Percentiles rank a stretch among this genome's conserved stretches.
Conservation (phyloP, 345 rosid genomes). For the Cardiospermum halicacabum region DNA sequence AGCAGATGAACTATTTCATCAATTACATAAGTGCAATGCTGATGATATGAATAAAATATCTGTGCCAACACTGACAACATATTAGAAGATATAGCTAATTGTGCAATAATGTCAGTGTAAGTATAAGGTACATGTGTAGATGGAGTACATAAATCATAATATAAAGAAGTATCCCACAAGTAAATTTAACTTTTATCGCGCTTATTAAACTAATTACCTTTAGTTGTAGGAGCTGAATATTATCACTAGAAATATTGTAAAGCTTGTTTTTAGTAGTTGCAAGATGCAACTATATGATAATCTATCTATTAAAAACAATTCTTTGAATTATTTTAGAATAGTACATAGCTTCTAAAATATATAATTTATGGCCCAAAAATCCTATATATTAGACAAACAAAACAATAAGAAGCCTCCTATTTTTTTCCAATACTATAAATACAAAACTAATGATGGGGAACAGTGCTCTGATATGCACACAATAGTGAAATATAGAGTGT, state of each 20-base stretch:
- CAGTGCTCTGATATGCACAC: constrained; percentile 34
- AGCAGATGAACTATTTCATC: constrained; percentile 86
- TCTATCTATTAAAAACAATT: constrained; percentile 77
- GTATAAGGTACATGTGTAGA: neutral
- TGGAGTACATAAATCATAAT: constrained; percentile 10
- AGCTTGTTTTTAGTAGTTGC: constrained; percentile 82
- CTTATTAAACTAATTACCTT: constrained; percentile 83
- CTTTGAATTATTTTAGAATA: constrained; percentile 83
- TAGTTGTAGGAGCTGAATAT: constrained; percentile 91
- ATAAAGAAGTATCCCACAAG: too few relatives aligned
- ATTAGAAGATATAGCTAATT: constrained; percentile 1
- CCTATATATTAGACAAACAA: constrained; percentile 45
- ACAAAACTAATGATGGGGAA: constrained; percentile 13
- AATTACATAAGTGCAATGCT: constrained; percentile 76
- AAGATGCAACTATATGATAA: constrained; percentile 95
- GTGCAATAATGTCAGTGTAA: neutral
- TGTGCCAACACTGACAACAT: constrained; percentile 30
- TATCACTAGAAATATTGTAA: constrained; percentile 85
- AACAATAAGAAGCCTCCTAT: constrained; percentile 21
- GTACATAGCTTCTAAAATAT: constrained; percentile 91
- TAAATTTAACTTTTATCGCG: constrained; percentile 73
- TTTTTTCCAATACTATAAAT: constrained; percentile 1
- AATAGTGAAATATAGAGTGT: constrained; percentile 58
- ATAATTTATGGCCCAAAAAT: constrained; percentile 70
- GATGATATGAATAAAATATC: constrained; percentile 84